phyloP scores from a whole-genome alignment of 108 stramenopile genomes.

The Nitzschia palea region DNA sequence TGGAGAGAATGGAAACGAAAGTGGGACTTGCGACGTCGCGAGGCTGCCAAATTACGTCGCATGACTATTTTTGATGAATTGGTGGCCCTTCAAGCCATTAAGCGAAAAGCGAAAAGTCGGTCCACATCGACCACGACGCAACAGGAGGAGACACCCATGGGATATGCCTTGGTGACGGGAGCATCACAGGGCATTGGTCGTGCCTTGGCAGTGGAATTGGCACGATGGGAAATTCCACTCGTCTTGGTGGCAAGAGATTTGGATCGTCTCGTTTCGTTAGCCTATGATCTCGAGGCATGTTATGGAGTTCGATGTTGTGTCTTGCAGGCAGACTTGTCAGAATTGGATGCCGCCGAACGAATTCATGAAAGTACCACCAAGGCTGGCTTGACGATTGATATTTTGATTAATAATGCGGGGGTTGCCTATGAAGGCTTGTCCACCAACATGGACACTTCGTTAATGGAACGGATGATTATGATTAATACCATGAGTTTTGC shows the following conservation, averaged over 20 bases:
- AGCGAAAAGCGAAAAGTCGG: conserved; percentile 9
- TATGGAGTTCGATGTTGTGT: conserved; percentile 81
- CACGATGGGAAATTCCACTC: conserved; percentile 79
- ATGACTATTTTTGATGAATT: conserved; percentile 49
- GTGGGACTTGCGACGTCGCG: conserved; percentile 29
- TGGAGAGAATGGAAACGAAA: conserved; percentile 15
- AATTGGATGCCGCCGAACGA: conserved; percentile 53
- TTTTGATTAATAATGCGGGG: conserved; percentile 85
- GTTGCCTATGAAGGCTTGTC: conserved; percentile 60
- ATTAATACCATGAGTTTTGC: conserved; percentile 64
- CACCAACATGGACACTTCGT: conserved; percentile 40
- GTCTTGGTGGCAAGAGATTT: conserved; percentile 81
- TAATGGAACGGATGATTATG: conserved; percentile 59
- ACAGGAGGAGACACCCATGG: conserved; percentile 5
- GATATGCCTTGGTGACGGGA: conserved; percentile 84
- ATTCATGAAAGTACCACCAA: conserved; percentile 65
- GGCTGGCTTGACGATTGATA: conserved; percentile 72
- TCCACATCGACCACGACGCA: not conserved
- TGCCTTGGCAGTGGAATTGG: conserved; percentile 82
- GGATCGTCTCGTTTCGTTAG: conserved; percentile 51
- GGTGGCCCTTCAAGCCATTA: conserved; percentile 44
- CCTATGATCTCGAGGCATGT: conserved; percentile 77
- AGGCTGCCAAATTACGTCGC: conserved; percentile 43
- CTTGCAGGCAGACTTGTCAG: conserved; percentile 68
- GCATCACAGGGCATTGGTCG: conserved; percentile 83